These are phyloP conservation scores for Albophoma yamanashiensis DNA, from an alignment of 2,329 filamentous ascomycete species.

Conservation along the genomic window DNA sequence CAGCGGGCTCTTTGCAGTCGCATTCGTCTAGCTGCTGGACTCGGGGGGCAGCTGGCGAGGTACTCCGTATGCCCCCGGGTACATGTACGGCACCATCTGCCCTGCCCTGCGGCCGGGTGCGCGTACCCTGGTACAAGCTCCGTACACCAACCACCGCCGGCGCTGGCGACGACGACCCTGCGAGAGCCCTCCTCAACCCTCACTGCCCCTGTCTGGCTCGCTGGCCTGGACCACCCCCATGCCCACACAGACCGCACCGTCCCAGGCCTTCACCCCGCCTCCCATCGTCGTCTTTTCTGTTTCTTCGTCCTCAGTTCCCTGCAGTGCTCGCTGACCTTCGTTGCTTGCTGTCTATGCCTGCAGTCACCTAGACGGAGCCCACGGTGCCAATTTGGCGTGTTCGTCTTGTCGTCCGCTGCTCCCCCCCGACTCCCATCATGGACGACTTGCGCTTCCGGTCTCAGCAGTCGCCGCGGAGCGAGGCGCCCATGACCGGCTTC, in stretches of 20 bases:
- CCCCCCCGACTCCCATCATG: slow-evolving; percentile 31
- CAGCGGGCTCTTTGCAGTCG: neutral
- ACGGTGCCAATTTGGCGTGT: slow-evolving; percentile 26
- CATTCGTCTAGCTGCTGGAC: neutral
- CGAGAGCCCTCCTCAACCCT: slow-evolving; percentile 1
- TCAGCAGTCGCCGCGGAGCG: slow-evolving; percentile 68
- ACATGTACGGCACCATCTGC: neutral
- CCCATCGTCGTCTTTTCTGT: slow-evolving; percentile 17
- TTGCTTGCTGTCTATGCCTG: slow-evolving; percentile 24
- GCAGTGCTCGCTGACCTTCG: slow-evolving; percentile 16
- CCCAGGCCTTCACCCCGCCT: slow-evolving; percentile 14
- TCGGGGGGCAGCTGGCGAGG: neutral
- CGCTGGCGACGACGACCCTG: neutral
- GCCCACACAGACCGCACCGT: slow-evolving; percentile 17
- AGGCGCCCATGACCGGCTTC: slow-evolving; percentile 63
- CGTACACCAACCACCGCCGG: neutral
- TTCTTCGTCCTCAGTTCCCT: slow-evolving; percentile 11
- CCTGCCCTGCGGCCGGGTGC: neutral
- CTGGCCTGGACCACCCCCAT: slow-evolving; percentile 7
- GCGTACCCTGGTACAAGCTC: neutral
- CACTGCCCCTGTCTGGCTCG: slow-evolving; percentile 1
- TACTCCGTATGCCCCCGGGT: neutral
- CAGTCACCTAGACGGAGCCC: slow-evolving; percentile 19
- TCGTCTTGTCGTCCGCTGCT: slow-evolving; percentile 19
- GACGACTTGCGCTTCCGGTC: slow-evolving; percentile 71